Evolutionary conservation across 106 monocot genomes (phyloP).

Genomic region (Gastrodia elata): DNA sequence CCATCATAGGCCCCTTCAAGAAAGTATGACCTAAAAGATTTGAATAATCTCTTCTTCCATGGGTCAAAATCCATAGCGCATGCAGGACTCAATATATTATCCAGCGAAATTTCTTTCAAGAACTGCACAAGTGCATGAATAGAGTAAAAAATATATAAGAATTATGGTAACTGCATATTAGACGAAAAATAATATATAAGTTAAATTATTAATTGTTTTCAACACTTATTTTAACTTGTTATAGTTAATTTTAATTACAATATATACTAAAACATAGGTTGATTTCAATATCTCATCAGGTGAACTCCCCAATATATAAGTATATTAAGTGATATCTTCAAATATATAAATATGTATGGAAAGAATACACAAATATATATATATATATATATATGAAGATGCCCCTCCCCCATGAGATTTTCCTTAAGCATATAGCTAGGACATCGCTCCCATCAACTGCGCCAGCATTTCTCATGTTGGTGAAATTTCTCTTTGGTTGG

Average conservation of each 20-base stretch:
- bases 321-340: no score
- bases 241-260: not conserved
- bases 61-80: conserved; percentile 3
- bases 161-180: not conserved
- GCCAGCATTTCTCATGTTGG: no score
- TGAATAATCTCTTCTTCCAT: not conserved
- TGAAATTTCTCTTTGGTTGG: no score
- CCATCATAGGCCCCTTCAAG: not conserved
- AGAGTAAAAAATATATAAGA: not conserved
- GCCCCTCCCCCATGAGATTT: no score
- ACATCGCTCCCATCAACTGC: no score
- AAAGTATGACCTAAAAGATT: not conserved
- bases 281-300: not conserved
- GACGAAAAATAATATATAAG: not conserved
- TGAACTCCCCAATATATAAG: not conserved
- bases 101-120: conserved; percentile 1
- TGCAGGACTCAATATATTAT: not conserved
- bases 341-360: no score
- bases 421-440: no score
- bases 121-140: not conserved
- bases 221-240: not conserved
- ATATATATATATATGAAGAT: no score
- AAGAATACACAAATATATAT: no score
- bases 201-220: not conserved
- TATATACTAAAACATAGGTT: not conserved